Evolutionary conservation across 768 basidiomycete species (phyloP).

Genomic region (Lactarius sanguifluus): DNA sequence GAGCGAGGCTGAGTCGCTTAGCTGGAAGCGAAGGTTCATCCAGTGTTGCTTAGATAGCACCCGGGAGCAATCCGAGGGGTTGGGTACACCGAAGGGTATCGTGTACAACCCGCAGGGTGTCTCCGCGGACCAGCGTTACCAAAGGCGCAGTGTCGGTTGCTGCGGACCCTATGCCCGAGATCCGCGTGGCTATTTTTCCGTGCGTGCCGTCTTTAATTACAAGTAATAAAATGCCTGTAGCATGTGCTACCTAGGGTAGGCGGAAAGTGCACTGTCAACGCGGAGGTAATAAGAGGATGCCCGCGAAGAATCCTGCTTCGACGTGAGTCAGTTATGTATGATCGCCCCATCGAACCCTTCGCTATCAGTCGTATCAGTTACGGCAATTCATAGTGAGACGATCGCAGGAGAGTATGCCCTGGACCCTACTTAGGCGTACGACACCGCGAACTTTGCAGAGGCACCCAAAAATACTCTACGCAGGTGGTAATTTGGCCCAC

Average conservation of each 20-base stretch:
- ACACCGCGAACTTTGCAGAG: background rate
- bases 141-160: background rate
- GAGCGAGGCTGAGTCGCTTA: background rate
- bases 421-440: background rate
- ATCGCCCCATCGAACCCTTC: background rate
- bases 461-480: background rate
- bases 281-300: background rate
- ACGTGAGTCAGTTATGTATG: background rate
- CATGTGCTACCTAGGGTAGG: background rate
- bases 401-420: background rate
- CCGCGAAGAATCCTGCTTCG: background rate
- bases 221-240: background rate
- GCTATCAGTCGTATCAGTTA: background rate
- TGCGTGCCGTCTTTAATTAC: background rate
- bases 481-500: background rate
- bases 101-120: background rate
- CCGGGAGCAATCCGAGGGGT: background rate
- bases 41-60: background rate
- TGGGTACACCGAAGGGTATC: background rate
- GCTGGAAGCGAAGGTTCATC: background rate
- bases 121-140: background rate
- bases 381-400: background rate
- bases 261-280: background rate
- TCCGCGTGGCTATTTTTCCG: background rate
- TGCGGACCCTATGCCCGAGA: background rate